Evolutionary conservation across 2,329 filamentous ascomycete genomes (phyloP).

Genomic region (Neopestalotiopsis clavispora): DNA sequence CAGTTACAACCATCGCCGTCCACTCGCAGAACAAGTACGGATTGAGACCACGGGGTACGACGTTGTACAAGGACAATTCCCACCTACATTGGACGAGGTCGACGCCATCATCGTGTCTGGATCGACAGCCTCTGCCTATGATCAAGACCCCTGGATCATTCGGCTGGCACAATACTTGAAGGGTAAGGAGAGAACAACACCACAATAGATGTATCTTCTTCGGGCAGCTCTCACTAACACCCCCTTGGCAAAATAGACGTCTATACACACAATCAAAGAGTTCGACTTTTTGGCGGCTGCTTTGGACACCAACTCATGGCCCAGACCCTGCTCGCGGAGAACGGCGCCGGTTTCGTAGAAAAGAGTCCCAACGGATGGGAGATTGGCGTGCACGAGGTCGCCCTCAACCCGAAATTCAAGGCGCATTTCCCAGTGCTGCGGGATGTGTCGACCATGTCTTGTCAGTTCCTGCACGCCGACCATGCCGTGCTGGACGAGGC

Average conservation of each 20-base stretch:
- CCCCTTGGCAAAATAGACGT: not conserved
- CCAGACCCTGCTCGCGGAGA: conserved; percentile 12
- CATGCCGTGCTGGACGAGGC: conserved; percentile 6
- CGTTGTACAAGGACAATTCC: not conserved
- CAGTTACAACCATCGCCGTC: not conserved
- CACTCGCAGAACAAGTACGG: not conserved
- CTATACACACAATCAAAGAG: conserved; percentile 11
- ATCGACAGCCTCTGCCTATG: not conserved
- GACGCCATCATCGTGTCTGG: not conserved
- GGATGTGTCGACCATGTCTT: not conserved
- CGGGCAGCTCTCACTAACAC: too few relatives aligned
- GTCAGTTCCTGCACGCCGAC: not conserved
- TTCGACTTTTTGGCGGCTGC: conserved; percentile 18
- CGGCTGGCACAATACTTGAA: not conserved
- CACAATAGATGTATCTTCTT: too few relatives aligned
- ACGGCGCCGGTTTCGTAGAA: conserved; percentile 8
- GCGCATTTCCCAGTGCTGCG: conserved; percentile 12
- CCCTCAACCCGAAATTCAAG: not conserved
- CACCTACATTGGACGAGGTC: not conserved
- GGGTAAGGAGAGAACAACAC: not conserved
- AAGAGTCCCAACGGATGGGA: conserved; percentile 14
- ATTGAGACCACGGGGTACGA: not conserved
- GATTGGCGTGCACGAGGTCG: conserved; percentile 16
- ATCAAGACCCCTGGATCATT: not conserved
- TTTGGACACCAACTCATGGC: conserved; percentile 19